phyloP scores from a whole-genome alignment of 176 grass and related monocot genomes.

The Rhynchospora pubera region DNA sequence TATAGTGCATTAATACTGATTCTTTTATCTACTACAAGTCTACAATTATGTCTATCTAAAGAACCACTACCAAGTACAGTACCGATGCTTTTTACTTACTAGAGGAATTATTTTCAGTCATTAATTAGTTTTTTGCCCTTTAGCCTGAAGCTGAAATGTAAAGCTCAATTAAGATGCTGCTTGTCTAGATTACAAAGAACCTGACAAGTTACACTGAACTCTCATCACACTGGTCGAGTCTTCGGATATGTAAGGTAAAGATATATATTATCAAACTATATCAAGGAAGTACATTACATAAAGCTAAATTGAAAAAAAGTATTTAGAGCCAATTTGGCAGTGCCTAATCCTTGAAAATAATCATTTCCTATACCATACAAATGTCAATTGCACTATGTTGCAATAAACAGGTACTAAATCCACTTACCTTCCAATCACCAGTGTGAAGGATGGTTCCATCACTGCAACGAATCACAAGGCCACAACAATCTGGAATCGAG shows the following conservation, averaged over 20 bases:
- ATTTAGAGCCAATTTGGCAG: not conserved
- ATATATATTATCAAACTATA: not conserved
- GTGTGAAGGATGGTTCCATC: slow-evolving; percentile 99
- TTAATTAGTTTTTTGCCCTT: not conserved
- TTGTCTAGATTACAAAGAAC: not conserved
- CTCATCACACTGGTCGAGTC: not conserved
- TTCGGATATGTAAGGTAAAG: not conserved
- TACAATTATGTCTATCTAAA: not conserved
- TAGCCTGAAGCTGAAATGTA: not conserved
- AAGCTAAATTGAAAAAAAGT: not conserved
- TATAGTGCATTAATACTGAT: not conserved
- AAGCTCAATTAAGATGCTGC: not conserved
- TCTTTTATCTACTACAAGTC: not conserved
- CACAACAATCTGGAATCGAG: slow-evolving; percentile 98
- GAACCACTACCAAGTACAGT: not conserved
- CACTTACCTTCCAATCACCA: slow-evolving; percentile 96
- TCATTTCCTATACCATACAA: slow-evolving; percentile 28
- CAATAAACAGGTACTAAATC: not conserved
- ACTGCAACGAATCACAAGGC: slow-evolving; percentile 82
- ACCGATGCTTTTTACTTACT: not conserved
- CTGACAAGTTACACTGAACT: not conserved
- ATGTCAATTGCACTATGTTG: slow-evolving; percentile 28
- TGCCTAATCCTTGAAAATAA: not conserved
- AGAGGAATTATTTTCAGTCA: not conserved
- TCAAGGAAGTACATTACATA: not conserved